phyloP scores from a whole-genome alignment of 2,329 filamentous ascomycete species.

The Colletotrichum musae region DNA sequence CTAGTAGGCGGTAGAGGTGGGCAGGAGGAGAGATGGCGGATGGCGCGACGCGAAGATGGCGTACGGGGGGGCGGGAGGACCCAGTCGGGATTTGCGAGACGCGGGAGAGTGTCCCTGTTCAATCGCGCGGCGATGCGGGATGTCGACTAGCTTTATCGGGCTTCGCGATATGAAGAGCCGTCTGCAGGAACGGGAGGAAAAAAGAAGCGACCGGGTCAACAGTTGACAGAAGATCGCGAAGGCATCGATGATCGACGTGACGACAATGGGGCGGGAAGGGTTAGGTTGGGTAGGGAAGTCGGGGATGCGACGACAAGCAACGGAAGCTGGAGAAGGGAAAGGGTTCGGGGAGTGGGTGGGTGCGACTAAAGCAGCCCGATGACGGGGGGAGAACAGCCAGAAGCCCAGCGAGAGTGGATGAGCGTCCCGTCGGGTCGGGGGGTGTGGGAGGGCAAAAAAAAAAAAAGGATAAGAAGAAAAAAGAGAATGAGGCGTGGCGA shows the following conservation, averaged over 20 bases:
- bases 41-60: conserved; percentile 39
- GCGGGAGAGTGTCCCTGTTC: conserved; percentile 26
- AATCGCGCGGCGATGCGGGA: conserved; percentile 31
- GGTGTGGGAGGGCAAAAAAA: conserved; percentile 1
- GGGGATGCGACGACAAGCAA: conserved; percentile 39
- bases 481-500: conserved; percentile 29
- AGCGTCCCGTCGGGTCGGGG: conserved; percentile 7
- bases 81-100: conserved; percentile 25
- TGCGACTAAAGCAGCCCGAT: conserved; percentile 40
- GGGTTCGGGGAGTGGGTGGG: conserved; percentile 35
- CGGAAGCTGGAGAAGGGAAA: conserved; percentile 24
- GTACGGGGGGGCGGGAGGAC: conserved; percentile 19
- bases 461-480: not conserved
- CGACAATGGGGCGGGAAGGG: conserved; percentile 22
- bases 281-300: conserved; percentile 30
- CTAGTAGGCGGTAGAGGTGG: conserved; percentile 10
- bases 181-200: not conserved
- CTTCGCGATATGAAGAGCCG: conserved; percentile 25
- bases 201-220: conserved; percentile 32
- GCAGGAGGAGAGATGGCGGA: conserved; percentile 10
- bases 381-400: conserved; percentile 14
- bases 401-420: conserved; percentile 23
- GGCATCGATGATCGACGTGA: conserved; percentile 41
- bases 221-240: conserved; percentile 31
- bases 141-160: conserved; percentile 37